Evolutionary conservation across 225 moss, liverwort and hornwort species (phyloP), one percentile per base, ranked within the genome.

Genomic region (Asterella californica): DNA sequence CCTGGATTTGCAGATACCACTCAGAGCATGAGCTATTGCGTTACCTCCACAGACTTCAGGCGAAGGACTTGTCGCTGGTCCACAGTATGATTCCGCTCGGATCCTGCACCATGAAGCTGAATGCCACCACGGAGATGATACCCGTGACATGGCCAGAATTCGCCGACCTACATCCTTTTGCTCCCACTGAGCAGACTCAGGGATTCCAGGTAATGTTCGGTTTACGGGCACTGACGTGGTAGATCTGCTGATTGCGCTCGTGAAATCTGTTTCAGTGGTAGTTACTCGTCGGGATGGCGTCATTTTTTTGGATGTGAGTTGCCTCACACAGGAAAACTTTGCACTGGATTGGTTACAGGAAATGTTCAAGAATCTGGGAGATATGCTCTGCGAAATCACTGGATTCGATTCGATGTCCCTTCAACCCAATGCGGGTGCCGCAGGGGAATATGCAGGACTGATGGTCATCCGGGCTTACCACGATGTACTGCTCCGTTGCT

Each of bases 71-170:
- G 84, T 97, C 97, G 36, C 68, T 97, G 77, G 90, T 90, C 49
- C 97, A 97, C 82, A 97, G 97, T 89, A 97, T 97, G 97, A 97
- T 97, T 80, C 94, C 97, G 10, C 87, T 97, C 79, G 97, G 97
- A 29, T 94, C 94, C 49, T 97, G 97, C 86, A 97, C 97, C 68
- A 97, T 97, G 94, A 97, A 97, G 84, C 81, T 97, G 71, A 97
- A 97, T 71, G 91, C 97, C 25, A 94, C 93, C 12, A 90, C 95
- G 25, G 97, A 97, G 88, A 97, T 97, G 97, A 89, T 97, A 55
- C 97, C 97, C 15, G 76, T 97, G 12, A 93, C 94, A 18, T 97
- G 91, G 93, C 97, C 97, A 27, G 97, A 97, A 66, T 82, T 94
- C 38, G 94, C 97, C 45, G 88, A 93, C 72, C 77, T 97, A 32